phyloP scores from a whole-genome alignment of 345 rosid genomes.

The Populus alba region DNA sequence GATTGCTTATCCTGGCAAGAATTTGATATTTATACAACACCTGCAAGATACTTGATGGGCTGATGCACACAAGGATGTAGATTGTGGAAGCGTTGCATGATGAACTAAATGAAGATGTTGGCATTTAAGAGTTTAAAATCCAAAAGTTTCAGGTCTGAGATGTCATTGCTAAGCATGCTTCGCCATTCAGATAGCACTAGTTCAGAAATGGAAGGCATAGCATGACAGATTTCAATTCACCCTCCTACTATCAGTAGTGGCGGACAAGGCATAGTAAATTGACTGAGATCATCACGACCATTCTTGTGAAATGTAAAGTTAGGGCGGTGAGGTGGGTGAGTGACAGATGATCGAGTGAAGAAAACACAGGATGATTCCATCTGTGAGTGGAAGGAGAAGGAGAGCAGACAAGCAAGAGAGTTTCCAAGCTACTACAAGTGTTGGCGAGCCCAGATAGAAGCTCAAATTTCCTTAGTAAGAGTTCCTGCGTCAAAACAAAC shows the following conservation, averaged over 20 bases:
- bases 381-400: conserved; percentile 56
- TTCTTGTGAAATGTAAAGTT: conserved; percentile 43
- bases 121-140: conserved; percentile 49
- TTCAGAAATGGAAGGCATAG: conserved; percentile 64
- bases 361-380: conserved; percentile 61
- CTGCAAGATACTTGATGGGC: conserved; percentile 70
- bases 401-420: conserved; percentile 60
- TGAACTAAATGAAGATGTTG: conserved; percentile 67
- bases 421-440: conserved; percentile 54
- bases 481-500: conserved; percentile 95
- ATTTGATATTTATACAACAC: conserved; percentile 57
- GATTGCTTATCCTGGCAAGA: conserved; percentile 32
- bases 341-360: conserved; percentile 51
- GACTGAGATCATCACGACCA: conserved; percentile 48
- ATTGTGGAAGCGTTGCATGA: conserved; percentile 71
- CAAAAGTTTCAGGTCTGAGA: conserved; percentile 62
- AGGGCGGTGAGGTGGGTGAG: conserved; percentile 48
- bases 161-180: conserved; percentile 63
- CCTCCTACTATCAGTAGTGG: conserved; percentile 52
- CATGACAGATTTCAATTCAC: conserved; percentile 58
- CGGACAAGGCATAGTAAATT: conserved; percentile 47
- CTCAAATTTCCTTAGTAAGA: conserved; percentile 59
- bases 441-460: conserved; percentile 60
- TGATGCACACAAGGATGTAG: conserved; percentile 72
- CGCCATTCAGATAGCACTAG: conserved; percentile 62